Evolutionary conservation across 1,284 basidiomycete genomes (phyloP), one percentile per base, ranked within the genome.

Genomic region (Puccinia novopanici): DNA sequence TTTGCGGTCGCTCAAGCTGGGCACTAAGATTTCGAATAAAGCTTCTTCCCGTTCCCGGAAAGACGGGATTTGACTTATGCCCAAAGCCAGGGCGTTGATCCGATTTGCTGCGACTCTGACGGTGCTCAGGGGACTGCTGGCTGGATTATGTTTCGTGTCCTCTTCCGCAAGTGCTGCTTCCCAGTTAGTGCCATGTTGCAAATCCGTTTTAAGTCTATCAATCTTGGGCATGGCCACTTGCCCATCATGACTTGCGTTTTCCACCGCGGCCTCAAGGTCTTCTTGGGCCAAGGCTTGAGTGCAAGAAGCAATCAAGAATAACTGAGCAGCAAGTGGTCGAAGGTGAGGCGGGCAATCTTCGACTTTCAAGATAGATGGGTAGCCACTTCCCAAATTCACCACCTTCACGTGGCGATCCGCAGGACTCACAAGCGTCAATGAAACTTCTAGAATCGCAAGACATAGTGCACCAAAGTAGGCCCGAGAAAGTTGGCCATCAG

Each of bases 381-480:
- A 57, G 19, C 48, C 48, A 19, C 27, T 42, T 45, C 61, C 63
- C 9, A 78, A 22, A 6, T 70, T 55, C 17, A 78, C 75, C 12
- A 78, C 75, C 55, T n/a, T 27, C 8, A 78, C 65, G 3, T 65
- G 48, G 9, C 65, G 59, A 24, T 78, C 37, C 0, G 34, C 30
- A 54, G 75, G 50, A 59, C 40, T 42, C 27, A 78, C 63, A 30
- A 55, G 65, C n/a, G 63, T 57, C 34, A 78, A 27, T 17, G 75
- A 68, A 40, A 78, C 65, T 40, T 78, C 75, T 70, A 78, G 30
- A 57, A 78, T 52, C 22, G 75, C 75, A 27, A 78, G 55, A 59
- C 75, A 78, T 45, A 78, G 37, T 57, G 75, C 42, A 48, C 63
- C 75, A 48, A 78, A 78, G 34, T 78, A 78, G n/a, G 75, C 63